Evolutionary conservation across 129 eudicot species (phyloP).

Genomic region (Centella asiatica): DNA sequence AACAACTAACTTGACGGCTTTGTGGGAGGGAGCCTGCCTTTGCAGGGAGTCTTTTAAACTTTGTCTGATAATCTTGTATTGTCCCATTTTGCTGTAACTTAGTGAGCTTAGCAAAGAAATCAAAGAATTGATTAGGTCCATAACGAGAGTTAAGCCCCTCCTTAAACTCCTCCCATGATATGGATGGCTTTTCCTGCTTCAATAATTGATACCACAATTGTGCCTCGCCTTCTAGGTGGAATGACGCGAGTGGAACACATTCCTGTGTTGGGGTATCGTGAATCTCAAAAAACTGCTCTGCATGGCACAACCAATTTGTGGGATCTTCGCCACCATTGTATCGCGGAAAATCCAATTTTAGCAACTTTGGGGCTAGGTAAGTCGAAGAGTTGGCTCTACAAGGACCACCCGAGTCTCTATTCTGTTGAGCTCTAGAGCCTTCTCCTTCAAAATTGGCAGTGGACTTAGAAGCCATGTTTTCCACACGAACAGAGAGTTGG

Average conservation of each 20-base stretch:
- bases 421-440: conserved; percentile 70
- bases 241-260: neutral
- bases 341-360: neutral
- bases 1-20: neutral
- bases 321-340: neutral
- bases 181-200: neutral
- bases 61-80: neutral
- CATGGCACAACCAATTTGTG: neutral
- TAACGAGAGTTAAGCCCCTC: neutral
- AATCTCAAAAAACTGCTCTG: neutral
- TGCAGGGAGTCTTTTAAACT: neutral
- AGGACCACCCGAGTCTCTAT: conserved; percentile 64
- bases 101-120: neutral
- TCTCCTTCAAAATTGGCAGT: conserved; percentile 53
- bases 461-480: conserved; percentile 10
- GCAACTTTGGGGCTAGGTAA: conserved; percentile 1
- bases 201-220: conserved; percentile 4
- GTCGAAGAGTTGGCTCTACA: conserved; percentile 14
- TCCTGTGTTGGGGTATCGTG: neutral
- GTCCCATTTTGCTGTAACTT: neutral
- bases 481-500: neutral
- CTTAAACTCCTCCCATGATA: neutral
- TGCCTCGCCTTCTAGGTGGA: conserved; percentile 2
- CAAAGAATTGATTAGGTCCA: neutral
- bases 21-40: neutral